phyloP scores from a whole-genome alignment of 192 early-diverging fungal species.

The Umbelopsis ramanniana region DNA sequence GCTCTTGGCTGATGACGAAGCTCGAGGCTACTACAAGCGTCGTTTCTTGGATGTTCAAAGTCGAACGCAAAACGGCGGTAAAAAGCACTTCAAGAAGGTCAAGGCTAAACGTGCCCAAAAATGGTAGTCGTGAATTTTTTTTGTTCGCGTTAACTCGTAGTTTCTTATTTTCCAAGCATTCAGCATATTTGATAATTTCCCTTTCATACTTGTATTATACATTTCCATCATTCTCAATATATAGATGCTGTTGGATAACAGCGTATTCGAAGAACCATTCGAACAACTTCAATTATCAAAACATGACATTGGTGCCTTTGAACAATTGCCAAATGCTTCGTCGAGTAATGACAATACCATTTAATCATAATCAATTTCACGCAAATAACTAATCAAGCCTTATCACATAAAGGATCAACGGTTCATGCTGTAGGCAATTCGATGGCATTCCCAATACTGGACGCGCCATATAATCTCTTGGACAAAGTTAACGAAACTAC shows the following conservation, averaged over 20 bases:
- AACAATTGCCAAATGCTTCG: conserved; percentile 2
- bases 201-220: conserved; percentile 6
- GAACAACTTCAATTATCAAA: conserved; percentile 12
- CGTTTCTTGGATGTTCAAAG: conserved; percentile 83
- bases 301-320: background rate
- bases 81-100: conserved; percentile 55
- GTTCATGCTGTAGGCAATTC: background rate
- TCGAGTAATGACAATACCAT: background rate
- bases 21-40: conserved; percentile 83
- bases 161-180: too few relatives aligned
- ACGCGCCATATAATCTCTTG: background rate
- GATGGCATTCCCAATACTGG: background rate
- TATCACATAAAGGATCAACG: background rate
- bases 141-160: too few relatives aligned
- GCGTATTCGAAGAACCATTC: conserved; percentile 18
- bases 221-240: conserved; percentile 22
- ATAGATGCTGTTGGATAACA: conserved; percentile 20
- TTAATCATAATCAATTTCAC: too few relatives aligned
- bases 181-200: conserved; percentile 1
- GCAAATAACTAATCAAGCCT: background rate
- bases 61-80: conserved; percentile 54
- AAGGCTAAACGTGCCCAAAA: conserved; percentile 48
- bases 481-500: background rate
- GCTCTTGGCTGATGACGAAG: conserved; percentile 76
- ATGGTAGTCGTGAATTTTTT: conserved; percentile 36